Evolutionary conservation across 352 stramenopile species (phyloP).

Genomic region (Phytopythium montanum): DNA sequence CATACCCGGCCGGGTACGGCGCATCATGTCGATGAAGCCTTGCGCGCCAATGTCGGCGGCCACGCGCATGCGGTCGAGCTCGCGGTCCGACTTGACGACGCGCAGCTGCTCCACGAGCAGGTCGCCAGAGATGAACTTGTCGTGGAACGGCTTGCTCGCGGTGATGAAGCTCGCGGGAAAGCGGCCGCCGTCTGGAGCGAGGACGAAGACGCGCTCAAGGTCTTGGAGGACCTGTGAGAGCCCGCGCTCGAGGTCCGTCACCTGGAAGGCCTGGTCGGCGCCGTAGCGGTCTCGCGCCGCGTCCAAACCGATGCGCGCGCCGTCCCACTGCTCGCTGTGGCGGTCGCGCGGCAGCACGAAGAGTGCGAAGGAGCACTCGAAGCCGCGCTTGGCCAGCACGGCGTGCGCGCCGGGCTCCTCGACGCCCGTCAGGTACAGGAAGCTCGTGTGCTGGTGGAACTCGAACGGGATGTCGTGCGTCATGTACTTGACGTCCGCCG

Average conservation of each 20-base stretch:
- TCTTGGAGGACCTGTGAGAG: conserved; percentile 53
- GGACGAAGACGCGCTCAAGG: conserved; percentile 66
- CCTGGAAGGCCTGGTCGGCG: conserved; percentile 63
- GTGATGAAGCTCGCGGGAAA: conserved; percentile 57
- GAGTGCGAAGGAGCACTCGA: conserved; percentile 63
- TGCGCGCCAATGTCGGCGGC: conserved; percentile 59
- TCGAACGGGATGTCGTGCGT: conserved; percentile 88
- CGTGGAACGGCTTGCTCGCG: conserved; percentile 54
- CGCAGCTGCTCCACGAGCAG: conserved; percentile 74
- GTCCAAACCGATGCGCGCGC: conserved; percentile 59
- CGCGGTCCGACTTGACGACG: conserved; percentile 66
- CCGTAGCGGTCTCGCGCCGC: conserved; percentile 52
- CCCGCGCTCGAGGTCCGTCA: conserved; percentile 49
- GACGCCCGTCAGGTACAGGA: conserved; percentile 80
- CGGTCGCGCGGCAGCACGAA: conserved; percentile 74
- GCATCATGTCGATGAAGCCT: conserved; percentile 81
- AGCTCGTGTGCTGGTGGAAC: conserved; percentile 85
- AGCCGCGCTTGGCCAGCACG: conserved; percentile 65
- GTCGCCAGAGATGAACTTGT: conserved; percentile 70
- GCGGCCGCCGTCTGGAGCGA: conserved; percentile 49
- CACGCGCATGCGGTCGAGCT: conserved; percentile 73
- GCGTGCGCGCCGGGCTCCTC: conserved; percentile 77
- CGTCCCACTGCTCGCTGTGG: conserved; percentile 83
- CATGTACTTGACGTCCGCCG: conserved; percentile 77
- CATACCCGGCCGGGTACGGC: conserved; percentile 51